phyloP scores from a whole-genome alignment of 192 early-diverging fungal species.

The Gigaspora rosea region DNA sequence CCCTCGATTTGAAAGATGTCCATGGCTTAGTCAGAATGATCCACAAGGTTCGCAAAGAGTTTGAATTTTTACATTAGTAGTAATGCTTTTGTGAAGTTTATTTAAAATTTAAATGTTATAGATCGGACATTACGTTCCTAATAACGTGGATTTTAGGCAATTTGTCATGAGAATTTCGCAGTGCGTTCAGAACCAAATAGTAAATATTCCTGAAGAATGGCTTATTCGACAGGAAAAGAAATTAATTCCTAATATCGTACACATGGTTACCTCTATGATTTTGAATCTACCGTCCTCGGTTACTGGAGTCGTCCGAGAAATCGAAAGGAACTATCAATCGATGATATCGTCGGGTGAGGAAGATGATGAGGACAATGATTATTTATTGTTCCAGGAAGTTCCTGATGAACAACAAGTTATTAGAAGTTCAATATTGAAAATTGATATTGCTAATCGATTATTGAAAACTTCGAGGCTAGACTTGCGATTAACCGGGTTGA shows the following conservation, averaged over 20 bases:
- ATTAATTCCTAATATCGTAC: slow-evolving; percentile 25
- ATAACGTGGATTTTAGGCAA: slow-evolving; percentile 24
- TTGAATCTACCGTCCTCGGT: slow-evolving; percentile 25
- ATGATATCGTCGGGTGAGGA: slow-evolving; percentile 36
- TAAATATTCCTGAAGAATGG: slow-evolving; percentile 28
- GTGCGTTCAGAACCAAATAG: slow-evolving; percentile 25
- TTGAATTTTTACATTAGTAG: not conserved
- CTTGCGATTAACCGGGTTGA: slow-evolving; percentile 45
- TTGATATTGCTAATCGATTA: slow-evolving; percentile 46
- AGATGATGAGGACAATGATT: slow-evolving; percentile 40
- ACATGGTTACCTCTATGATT: slow-evolving; percentile 30
- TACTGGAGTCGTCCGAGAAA: not conserved
- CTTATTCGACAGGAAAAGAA: slow-evolving; percentile 28
- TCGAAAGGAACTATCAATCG: slow-evolving; percentile 20
- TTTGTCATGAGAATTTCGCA: slow-evolving; percentile 21
- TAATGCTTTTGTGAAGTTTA: not conserved
- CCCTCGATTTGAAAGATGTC: slow-evolving; percentile 29
- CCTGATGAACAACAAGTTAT: slow-evolving; percentile 43
- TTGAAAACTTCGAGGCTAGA: slow-evolving; percentile 48
- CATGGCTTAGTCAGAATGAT: slow-evolving; percentile 26
- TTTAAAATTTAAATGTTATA: not conserved
- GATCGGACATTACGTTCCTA: slow-evolving; percentile 15
- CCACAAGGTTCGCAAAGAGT: slow-evolving; percentile 6
- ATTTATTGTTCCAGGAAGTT: slow-evolving; percentile 32
- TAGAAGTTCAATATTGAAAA: slow-evolving; percentile 36